Percentiles rank a stretch among this genome's conserved stretches.
These are phyloP conservation scores for Halocafeteria seosinensis DNA, from an alignment of 108 stramenopile species.

Conservation along the genomic window DNA sequence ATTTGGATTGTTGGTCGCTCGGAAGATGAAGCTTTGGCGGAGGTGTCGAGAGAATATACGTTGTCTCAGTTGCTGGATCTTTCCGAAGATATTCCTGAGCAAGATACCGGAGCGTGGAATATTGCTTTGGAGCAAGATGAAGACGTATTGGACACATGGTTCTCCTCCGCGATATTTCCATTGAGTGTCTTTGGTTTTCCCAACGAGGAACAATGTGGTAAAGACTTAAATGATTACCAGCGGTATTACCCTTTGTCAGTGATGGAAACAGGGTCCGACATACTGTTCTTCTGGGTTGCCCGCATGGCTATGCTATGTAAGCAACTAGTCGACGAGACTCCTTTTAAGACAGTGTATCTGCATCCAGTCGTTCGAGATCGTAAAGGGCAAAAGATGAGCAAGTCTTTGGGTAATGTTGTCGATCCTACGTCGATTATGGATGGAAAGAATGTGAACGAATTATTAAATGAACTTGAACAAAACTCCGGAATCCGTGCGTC, in stretches of 20 bases:
- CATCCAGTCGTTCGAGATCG: constrained; percentile 86
- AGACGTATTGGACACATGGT: constrained; percentile 92
- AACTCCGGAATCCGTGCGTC: background rate
- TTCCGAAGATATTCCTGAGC: background rate
- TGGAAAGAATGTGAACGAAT: constrained; percentile 8
- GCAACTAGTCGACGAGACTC: constrained; percentile 41
- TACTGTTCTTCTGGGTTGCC: constrained; percentile 99
- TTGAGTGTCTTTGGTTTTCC: no score
- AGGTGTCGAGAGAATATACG: no score
- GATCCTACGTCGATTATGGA: constrained; percentile 89
- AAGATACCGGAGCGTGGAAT: background rate
- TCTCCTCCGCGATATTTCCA: constrained; percentile 89
- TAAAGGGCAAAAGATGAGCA: constrained; percentile 90
- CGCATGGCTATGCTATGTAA: constrained; percentile 94
- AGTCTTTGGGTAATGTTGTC: constrained; percentile 93
- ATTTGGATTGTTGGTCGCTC: no score
- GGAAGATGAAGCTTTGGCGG: no score
- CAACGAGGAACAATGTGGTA: no score
- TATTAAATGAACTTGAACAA: background rate
- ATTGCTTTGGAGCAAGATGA: constrained; percentile 56
- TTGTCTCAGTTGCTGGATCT: background rate
- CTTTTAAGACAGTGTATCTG: constrained; percentile 75
- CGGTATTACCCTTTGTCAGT: constrained; percentile 80
- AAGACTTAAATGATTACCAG: no score
- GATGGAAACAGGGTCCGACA: constrained; percentile 96